These are phyloP conservation scores for Fusarium agapanthi DNA, from an alignment of 2,329 filamentous ascomycete genomes.

Conservation along the genomic window DNA sequence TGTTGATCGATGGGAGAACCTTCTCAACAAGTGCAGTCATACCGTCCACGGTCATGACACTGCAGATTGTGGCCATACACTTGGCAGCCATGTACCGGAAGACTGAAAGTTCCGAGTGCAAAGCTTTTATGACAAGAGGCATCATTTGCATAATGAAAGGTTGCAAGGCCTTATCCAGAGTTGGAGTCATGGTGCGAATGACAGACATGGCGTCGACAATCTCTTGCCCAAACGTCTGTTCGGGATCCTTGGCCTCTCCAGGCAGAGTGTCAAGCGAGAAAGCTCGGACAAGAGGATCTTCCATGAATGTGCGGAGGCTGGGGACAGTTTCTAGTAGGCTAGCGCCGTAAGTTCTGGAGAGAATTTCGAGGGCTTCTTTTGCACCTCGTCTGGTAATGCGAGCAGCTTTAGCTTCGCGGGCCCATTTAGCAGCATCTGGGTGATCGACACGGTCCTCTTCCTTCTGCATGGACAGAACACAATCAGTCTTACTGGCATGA, in stretches of 20 bases:
- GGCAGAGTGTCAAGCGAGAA: slow-evolving; percentile 78
- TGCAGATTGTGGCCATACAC: slow-evolving; percentile 96
- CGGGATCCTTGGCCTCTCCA: slow-evolving; percentile 75
- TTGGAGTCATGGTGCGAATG: slow-evolving; percentile 92
- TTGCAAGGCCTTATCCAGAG: slow-evolving; percentile 77
- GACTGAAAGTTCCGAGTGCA: slow-evolving; percentile 89
- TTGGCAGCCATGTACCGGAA: slow-evolving; percentile 97
- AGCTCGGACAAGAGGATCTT: slow-evolving; percentile 77
- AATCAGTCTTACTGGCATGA: slow-evolving; percentile 79
- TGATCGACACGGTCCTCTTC: slow-evolving; percentile 96
- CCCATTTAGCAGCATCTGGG: slow-evolving; percentile 88
- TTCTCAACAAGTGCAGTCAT: slow-evolving; percentile 97
- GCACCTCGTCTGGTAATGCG: slow-evolving; percentile 91
- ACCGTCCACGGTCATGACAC: slow-evolving; percentile 91
- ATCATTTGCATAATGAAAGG: slow-evolving; percentile 84
- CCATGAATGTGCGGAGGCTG: slow-evolving; percentile 82
- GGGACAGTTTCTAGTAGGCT: slow-evolving; percentile 84
- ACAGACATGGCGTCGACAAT: slow-evolving; percentile 94
- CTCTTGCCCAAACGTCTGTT: slow-evolving; percentile 83
- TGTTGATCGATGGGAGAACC: slow-evolving; percentile 90
- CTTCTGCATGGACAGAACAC: slow-evolving; percentile 92
- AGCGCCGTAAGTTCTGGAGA: slow-evolving; percentile 81
- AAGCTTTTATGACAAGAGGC: slow-evolving; percentile 84
- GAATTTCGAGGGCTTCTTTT: slow-evolving; percentile 90
- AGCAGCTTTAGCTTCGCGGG: slow-evolving; percentile 86